Evolutionary conservation across 2,329 filamentous ascomycete genomes (phyloP), one percentile per base, ranked within the genome.

Genomic region (Chaetomium sp.): DNA sequence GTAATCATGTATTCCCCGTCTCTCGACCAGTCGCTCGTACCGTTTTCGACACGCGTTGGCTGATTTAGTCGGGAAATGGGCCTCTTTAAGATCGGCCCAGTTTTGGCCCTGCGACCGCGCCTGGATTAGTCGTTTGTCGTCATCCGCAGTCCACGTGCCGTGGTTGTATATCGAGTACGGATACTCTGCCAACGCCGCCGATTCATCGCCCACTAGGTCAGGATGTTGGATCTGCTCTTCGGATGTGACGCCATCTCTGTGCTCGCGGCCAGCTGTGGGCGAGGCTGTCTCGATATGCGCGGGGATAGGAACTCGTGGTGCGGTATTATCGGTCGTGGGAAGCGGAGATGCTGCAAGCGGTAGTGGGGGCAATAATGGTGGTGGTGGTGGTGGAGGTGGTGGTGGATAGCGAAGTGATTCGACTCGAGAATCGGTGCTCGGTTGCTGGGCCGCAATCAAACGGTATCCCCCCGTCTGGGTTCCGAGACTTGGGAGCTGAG

Each of bases 1-100:
- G 37, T 60, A 52, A 32, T 63, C 60, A 10, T 62, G 42, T 5
- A 58, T 57, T 2, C 60, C 62, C 0, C 54, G 59, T 4, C 59
- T 48, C 56, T 65, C 63, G 38, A 64, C 59, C 8, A 65, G 54
- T 8, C 63, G 57, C 36, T 65, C 63, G 48, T 64, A 61, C 11
- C 63, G 62, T 49, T 65, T 65, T 19, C 63, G 62, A 44, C 63
- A 65, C 1, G 63, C 63, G 55, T 65, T 65, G 34, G 62, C 61
- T 32, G 61, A 63, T 45, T 64, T 63, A n/a, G 34, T 33, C 3
- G 63, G 63, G 41, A 65, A 65, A 42, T 63, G 54, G 3, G 54
- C 37, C 9, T 55, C 46, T 46, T 64, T 61, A 9, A 65, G 55
- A 5, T 64, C 60, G 5, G 55, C 55, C 63, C 63, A 65, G 54